phyloP scores from a whole-genome alignment of 1,139 yeast species.

The Yamadazyma diddensiae region DNA sequence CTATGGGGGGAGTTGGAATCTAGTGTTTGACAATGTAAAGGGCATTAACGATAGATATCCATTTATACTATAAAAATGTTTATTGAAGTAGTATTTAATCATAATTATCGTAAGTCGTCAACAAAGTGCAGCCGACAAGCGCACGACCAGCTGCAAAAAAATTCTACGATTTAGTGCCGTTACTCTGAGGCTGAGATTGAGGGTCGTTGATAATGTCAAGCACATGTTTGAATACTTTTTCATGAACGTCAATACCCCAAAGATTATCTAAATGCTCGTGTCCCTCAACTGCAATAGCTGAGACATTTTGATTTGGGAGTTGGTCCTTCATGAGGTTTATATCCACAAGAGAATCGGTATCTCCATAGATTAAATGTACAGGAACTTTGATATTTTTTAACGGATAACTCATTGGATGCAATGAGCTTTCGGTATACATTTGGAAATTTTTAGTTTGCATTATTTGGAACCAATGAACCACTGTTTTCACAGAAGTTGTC shows the following conservation, averaged over 20 bases:
- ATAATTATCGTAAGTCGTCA: no score
- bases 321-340: conserved; percentile 68
- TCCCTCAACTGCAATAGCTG: conserved; percentile 45
- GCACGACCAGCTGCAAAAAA: no score
- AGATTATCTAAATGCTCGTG: conserved; percentile 89
- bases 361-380: conserved; percentile 75
- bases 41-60: no score
- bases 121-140: no score
- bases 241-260: conserved; percentile 76
- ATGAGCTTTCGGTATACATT: conserved; percentile 69
- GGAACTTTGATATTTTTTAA: conserved; percentile 63
- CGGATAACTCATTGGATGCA: conserved; percentile 45
- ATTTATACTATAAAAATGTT: no score
- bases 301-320: conserved; percentile 36
- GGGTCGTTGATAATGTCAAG: no score
- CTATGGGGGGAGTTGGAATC: no score
- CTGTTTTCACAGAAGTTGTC: conserved; percentile 86
- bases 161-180: no score
- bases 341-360: conserved; percentile 78
- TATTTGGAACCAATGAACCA: conserved; percentile 96
- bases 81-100: no score
- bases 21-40: no score
- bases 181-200: no score
- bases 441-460: conserved; percentile 78
- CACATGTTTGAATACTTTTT: conserved; percentile 45